Conservation (phyloP, 1,284 basidiomycete genomes). For the Tilletia caries region DNA sequence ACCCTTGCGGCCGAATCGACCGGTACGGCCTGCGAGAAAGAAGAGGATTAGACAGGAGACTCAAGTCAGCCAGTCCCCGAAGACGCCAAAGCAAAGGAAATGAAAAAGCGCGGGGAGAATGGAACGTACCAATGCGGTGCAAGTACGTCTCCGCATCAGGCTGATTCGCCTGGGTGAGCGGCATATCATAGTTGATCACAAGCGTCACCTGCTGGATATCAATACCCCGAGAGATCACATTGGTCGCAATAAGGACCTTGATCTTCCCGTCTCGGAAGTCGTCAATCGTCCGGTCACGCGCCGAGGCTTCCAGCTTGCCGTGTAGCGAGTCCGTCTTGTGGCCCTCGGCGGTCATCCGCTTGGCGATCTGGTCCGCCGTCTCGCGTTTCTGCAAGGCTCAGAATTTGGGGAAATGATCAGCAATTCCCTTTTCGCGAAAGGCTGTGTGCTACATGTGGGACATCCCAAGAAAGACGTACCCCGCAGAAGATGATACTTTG, state of each 20-base stretch:
- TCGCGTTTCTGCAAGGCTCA: conserved; percentile 59
- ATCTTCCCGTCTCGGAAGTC: conserved; percentile 87
- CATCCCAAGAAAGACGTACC: conserved; percentile 21
- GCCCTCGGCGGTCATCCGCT: conserved; percentile 84
- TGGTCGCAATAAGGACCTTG: conserved; percentile 97
- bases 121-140: conserved; percentile 82
- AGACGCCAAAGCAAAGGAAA: too few species aligned
- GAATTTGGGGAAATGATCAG: conserved; percentile 27
- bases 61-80: too few species aligned
- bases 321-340: conserved; percentile 96
- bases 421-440: too few species aligned
- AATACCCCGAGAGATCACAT: conserved; percentile 96
- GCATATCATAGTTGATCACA: conserved; percentile 83
- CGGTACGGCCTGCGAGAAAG: conserved; percentile 34
- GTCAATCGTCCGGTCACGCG: conserved; percentile 90
- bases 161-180: conserved; percentile 60
- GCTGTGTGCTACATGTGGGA: too few species aligned
- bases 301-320: conserved; percentile 81
- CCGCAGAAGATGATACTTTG: conserved; percentile 93
- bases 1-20: conserved; percentile 51
- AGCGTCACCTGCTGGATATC: conserved; percentile 95
- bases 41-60: too few species aligned
- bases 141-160: conserved; percentile 97
- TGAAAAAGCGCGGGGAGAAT: conserved; percentile 4
- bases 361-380: conserved; percentile 87